These are phyloP conservation scores for Irpex sp. DNA, from an alignment of 1,284 basidiomycete species.

Conservation along the genomic window DNA sequence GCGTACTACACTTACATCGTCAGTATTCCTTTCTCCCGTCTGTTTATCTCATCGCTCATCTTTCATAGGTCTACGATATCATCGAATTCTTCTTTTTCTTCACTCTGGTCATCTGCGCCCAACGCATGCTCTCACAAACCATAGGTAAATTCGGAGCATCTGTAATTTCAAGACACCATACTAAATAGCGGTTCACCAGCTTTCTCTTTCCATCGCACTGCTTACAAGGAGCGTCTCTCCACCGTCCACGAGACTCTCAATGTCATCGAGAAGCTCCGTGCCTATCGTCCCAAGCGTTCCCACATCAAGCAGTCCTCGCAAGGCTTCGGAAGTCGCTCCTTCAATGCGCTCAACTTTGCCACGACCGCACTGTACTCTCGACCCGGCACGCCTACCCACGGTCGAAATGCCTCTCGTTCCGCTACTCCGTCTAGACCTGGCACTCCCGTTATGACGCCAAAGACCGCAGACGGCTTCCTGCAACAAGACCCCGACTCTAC, in stretches of 20 bases:
- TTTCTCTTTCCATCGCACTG: conserved; percentile 69
- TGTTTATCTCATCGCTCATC: background rate
- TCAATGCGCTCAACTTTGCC: conserved; percentile 11
- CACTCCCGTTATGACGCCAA: conserved; percentile 17
- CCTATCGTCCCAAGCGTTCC: conserved; percentile 57
- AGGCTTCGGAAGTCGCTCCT: conserved; percentile 17
- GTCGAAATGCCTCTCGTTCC: conserved; percentile 11
- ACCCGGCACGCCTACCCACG: conserved; percentile 21
- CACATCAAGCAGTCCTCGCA: conserved; percentile 23
- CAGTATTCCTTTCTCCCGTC: conserved; percentile 15
- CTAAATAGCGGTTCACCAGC: conserved; percentile 28
- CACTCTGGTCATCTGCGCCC: conserved; percentile 50
- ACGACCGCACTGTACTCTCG: conserved; percentile 17
- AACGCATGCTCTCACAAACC: conserved; percentile 61
- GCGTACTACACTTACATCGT: conserved; percentile 51
- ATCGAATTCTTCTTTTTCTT: conserved; percentile 71
- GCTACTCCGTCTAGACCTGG: conserved; percentile 11
- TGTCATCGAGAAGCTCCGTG: conserved; percentile 65
- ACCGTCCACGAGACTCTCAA: conserved; percentile 48
- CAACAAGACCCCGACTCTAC: conserved; percentile 16
- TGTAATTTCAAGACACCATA: too few relatives aligned
- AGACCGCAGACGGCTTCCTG: background rate
- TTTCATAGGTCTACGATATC: conserved; percentile 42
- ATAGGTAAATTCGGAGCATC: conserved; percentile 32
- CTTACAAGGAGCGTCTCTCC: conserved; percentile 69